phyloP scores from a whole-genome alignment of 352 stramenopile genomes.

The Aphanomyces cochlioides region DNA sequence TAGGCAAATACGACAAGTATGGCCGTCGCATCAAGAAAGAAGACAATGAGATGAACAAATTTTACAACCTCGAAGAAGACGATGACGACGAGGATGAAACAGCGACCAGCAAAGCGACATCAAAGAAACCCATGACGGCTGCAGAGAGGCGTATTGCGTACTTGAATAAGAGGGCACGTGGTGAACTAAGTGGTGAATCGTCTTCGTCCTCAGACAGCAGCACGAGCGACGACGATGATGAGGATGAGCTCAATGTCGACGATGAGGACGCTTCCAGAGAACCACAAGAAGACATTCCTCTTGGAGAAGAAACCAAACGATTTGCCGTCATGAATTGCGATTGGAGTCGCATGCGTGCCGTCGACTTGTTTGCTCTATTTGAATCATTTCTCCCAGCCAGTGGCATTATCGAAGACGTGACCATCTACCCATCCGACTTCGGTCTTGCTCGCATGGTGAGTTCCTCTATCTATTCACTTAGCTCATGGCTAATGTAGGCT shows the following conservation, averaged over 20 bases:
- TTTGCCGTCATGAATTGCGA: constrained; percentile 96
- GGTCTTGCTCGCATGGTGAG: constrained; percentile 91
- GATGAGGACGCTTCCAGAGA: constrained; percentile 44
- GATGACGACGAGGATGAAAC: constrained; percentile 32
- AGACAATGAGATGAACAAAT: constrained; percentile 72
- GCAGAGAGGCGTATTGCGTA: constrained; percentile 57
- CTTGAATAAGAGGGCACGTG: constrained; percentile 80
- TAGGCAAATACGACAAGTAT: constrained; percentile 84
- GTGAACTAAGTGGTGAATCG: constrained; percentile 60
- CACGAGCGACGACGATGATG: constrained; percentile 43
- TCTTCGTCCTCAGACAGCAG: constrained; percentile 50
- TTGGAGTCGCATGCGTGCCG: constrained; percentile 93
- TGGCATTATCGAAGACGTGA: constrained; percentile 87
- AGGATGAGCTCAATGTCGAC: constrained; percentile 24
- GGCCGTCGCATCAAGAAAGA: constrained; percentile 75
- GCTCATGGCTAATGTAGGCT: constrained; percentile 43
- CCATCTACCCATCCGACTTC: constrained; percentile 96
- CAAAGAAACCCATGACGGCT: constrained; percentile 48
- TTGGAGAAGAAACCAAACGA: constrained; percentile 79
- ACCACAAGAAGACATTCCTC: constrained; percentile 69
- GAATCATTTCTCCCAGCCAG: constrained; percentile 90
- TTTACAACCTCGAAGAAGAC: constrained; percentile 70
- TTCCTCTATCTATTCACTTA: not conserved
- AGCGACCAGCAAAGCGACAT: constrained; percentile 39
- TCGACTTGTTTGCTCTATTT: constrained; percentile 94